Base-by-base conservation (phyloP, 805 yeast genomes). In the Sugiyamaella boreocaroliniensis region DNA sequence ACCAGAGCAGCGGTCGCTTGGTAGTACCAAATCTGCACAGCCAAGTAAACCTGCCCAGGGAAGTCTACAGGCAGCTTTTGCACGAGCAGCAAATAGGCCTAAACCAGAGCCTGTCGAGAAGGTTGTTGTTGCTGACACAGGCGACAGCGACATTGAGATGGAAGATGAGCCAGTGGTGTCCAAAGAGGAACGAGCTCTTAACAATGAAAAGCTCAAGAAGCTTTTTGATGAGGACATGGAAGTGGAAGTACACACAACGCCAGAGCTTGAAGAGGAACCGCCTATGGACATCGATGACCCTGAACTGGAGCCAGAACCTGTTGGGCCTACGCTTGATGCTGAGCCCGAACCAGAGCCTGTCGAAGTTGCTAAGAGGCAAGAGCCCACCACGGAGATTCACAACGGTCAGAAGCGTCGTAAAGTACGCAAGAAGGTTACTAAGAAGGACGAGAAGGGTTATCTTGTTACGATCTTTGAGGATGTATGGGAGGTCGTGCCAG, bases 401-500 rank as follows among this genome's bases (percentile, higher is more conserved):
- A 14, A 42, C 43, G 29, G 43, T 45, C 41, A 37, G 29, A 48
- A 43, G 48, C 48, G 55, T 12, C 32, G 53, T 20, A 53, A 54
- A 50, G 57, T 54, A 16, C 43, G 44, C 14, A 56, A 54, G 41
- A 49, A 48, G 26, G 54, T 58, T 12, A 44, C 48, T 9, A 49
- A 49, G 46, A 53, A 48, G 14, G 57, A 55, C 42, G 48, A 43
- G 12, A 29, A 50, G 20, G 59, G 59, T 4, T 56, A 56, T 29
- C 43, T 56, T 12, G 55, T 48, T 11, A 54, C 61, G 2, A 46
- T 43, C 26, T 42, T 52, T 11, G 55, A 53, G 29, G 58, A 54
- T 10, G 56, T 29, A 10, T 57, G 57, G 53, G 58, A 54, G 37
- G 43, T 56, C n/a, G 51, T 40, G 19, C 45, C 57, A 1, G 60